Base-by-base conservation (phyloP, 495 filamentous ascomycete species). In the Tetracladium setigerum region DNA sequence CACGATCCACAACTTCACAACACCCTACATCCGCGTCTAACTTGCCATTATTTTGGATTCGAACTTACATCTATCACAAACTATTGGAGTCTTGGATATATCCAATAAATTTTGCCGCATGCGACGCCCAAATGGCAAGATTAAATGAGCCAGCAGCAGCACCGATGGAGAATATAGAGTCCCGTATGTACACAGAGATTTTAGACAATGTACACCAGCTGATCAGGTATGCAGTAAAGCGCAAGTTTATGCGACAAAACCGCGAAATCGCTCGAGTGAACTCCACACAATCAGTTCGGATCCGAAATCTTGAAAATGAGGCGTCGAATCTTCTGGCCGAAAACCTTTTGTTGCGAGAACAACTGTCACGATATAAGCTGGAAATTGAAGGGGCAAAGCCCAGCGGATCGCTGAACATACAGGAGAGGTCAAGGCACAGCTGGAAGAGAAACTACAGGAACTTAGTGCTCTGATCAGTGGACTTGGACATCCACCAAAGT, bases 221-320 rank as follows among this genome's bases (percentile, higher is more conserved):
- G 14, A 52, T 47, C 34, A 7, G 15, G 7, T 52, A 38, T 54
- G 43, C 60, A 95, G 89, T 95, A 32, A 90, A 88, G 60, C 72
- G 87, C 54, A 79, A 86, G 59, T 95, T 92, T 60, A 69, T 95
- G 39, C 79, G 91, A 34, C 92, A 98, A 62, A 98, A 98, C 64
- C 82, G 89, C 47, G 92, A 96, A 56, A 89, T 98, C 49, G 89
- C 89, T 47, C 76, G 84, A 59, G 79, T 81, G 51, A 97, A 98
- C 67, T 94, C 94, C 2, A 82, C 80, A 50, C 94, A 96, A 64
- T 90, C 88, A 14, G 71, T 91, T 30, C 86, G 87, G 50, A 96
- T 98, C 54, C 86, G 89, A 46, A 81, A 69, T 41, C 76, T 97
- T 32, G 89, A 97, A 62, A 81, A 81, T 44, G 90, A 98, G 65